These are phyloP conservation scores for Paxillus rubicundulus DNA, from an alignment of 768 basidiomycete genomes.

Conservation along the genomic window DNA sequence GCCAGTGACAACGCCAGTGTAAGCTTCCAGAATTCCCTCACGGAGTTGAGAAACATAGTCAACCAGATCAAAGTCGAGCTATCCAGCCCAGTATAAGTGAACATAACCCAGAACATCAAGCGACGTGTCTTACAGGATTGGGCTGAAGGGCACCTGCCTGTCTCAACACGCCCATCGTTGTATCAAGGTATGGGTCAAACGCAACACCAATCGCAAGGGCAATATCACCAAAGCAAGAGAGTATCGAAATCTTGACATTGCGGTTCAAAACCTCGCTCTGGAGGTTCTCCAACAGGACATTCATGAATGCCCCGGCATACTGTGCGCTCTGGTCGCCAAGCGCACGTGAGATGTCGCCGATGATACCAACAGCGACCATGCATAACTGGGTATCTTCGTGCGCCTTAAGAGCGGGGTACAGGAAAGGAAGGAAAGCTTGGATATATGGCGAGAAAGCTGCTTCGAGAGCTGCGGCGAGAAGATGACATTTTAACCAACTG, in stretches of 20 bases:
- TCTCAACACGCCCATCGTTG: conserved; percentile 85
- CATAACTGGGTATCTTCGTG: conserved; percentile 96
- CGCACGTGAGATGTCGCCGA: conserved; percentile 95
- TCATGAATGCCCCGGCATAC: conserved; percentile 90
- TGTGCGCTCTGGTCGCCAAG: conserved; percentile 80
- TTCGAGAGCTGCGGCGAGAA: conserved; percentile 60
- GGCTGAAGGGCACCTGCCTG: conserved; percentile 89
- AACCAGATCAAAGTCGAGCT: conserved; percentile 85
- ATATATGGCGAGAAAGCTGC: conserved; percentile 79
- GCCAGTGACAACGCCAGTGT: conserved; percentile 90
- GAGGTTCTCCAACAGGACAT: conserved; percentile 84
- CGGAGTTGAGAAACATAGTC: conserved; percentile 90
- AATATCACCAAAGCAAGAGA: conserved; percentile 95
- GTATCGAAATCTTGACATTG: conserved; percentile 94
- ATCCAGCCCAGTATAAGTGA: conserved; percentile 9
- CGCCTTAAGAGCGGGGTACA: conserved; percentile 85
- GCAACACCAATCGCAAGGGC: conserved; percentile 84
- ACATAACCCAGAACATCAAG: background rate
- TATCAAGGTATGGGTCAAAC: conserved; percentile 88
- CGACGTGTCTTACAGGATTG: conserved; percentile 63
- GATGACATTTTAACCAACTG: background rate
- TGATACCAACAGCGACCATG: conserved; percentile 92
- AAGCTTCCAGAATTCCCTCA: conserved; percentile 95
- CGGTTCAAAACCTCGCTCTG: conserved; percentile 88
- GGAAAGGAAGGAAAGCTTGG: conserved; percentile 77